phyloP scores from a whole-genome alignment of 169 alveolate species.

The Eimeria sp. region DNA sequence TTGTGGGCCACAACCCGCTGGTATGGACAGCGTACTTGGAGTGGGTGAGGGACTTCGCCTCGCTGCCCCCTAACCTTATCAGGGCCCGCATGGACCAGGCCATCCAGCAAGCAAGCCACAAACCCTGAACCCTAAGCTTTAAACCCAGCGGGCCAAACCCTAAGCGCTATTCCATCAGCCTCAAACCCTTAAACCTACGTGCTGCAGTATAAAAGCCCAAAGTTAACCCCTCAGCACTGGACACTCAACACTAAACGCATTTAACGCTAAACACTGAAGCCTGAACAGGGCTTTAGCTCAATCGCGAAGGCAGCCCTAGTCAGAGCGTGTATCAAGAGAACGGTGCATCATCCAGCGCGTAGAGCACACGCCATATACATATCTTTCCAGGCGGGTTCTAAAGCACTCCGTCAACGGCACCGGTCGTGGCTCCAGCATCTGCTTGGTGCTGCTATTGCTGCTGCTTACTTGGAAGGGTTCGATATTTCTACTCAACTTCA shows the following conservation, averaged over 20 bases:
- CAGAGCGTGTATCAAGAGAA: no score
- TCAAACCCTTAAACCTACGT: slow-evolving; percentile 26
- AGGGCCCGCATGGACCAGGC: slow-evolving; percentile 77
- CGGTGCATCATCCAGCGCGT: no score
- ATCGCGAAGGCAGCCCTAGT: no score
- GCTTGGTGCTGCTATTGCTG: no score
- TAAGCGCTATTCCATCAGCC: slow-evolving; percentile 45
- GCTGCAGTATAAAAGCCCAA: not conserved
- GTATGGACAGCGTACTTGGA: slow-evolving; percentile 77
- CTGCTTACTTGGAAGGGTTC: no score
- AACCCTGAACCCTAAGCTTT: slow-evolving; percentile 33
- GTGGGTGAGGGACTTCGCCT: slow-evolving; percentile 73
- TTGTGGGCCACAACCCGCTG: slow-evolving; percentile 80
- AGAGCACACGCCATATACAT: no score
- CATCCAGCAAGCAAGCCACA: slow-evolving; percentile 35
- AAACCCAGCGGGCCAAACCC: slow-evolving; percentile 14
- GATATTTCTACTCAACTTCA: no score
- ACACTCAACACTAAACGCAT: not conserved
- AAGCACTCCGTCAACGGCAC: no score
- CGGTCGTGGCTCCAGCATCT: no score
- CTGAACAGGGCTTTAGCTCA: not conserved
- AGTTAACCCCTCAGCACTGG: not conserved
- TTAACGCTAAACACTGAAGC: not conserved
- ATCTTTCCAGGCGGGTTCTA: no score
- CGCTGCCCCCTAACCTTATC: slow-evolving; percentile 50